Evolutionary conservation across 2,329 filamentous ascomycete genomes (phyloP).

Genomic region (Metarhizium robertsii): DNA sequence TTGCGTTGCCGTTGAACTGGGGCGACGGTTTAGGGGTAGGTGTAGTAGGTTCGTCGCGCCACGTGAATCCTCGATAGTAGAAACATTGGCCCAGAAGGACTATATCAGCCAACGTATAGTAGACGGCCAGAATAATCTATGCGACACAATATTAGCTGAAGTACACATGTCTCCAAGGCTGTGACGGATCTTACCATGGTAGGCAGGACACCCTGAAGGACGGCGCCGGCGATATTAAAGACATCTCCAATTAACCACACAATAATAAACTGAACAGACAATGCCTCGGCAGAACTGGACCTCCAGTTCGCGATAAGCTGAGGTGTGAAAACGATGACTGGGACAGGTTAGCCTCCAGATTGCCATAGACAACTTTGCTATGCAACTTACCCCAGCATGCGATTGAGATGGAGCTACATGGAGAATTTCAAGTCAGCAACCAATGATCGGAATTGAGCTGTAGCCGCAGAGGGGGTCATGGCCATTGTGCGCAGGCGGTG

Average conservation of each 20-base stretch:
- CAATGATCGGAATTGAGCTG: slow-evolving; percentile 5
- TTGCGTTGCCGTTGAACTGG: slow-evolving; percentile 24
- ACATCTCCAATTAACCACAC: slow-evolving; percentile 92
- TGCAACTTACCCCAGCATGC: slow-evolving; percentile 63
- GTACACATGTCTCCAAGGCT: background rate
- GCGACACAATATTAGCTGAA: background rate
- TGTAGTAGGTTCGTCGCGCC: slow-evolving; percentile 41
- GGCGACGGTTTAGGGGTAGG: slow-evolving; percentile 30
- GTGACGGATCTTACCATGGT: slow-evolving; percentile 59
- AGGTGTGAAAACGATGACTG: slow-evolving; percentile 88
- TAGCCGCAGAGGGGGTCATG: too few relatives aligned
- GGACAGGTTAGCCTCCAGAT: background rate
- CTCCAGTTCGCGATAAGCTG: slow-evolving; percentile 95
- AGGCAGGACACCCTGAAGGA: slow-evolving; percentile 82
- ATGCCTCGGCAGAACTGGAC: slow-evolving; percentile 72
- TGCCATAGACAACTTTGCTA: background rate
- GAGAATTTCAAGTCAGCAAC: background rate
- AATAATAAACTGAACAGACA: slow-evolving; percentile 85
- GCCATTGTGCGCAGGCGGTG: background rate
- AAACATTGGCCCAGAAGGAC: slow-evolving; percentile 85
- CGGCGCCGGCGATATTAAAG: slow-evolving; percentile 91
- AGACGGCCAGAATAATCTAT: slow-evolving; percentile 79
- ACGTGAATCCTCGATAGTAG: slow-evolving; percentile 84
- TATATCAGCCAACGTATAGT: slow-evolving; percentile 87
- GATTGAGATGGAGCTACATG: slow-evolving; percentile 76